Evolutionary conservation across 2,329 filamentous ascomycete genomes (phyloP).

Genomic region (Ramichloridium luteum): DNA sequence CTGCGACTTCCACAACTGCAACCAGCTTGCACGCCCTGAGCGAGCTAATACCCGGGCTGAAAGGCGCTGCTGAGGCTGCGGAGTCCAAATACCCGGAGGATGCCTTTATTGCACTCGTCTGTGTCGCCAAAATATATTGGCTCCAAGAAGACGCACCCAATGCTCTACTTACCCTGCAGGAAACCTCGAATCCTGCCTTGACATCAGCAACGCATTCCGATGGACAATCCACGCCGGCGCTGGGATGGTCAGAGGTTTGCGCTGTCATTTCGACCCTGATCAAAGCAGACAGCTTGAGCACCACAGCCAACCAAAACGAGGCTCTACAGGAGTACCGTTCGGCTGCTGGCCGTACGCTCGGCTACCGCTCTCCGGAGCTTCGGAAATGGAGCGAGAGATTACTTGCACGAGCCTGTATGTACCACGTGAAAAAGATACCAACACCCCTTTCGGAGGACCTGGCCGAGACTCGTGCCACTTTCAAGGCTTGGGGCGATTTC

Average conservation of each 20-base stretch:
- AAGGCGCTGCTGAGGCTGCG: conserved; percentile 20
- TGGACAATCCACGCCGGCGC: conserved; percentile 23
- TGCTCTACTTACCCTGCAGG: conserved; percentile 39
- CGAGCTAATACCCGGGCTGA: conserved; percentile 29
- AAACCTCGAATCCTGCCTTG: too few species aligned
- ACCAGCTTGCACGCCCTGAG: conserved; percentile 23
- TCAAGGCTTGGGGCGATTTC: conserved; percentile 55
- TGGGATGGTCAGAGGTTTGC: conserved; percentile 71
- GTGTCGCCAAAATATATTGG: conserved; percentile 75
- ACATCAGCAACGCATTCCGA: conserved; percentile 19
- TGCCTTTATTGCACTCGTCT: conserved; percentile 65
- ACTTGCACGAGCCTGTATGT: conserved; percentile 20
- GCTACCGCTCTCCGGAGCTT: conserved; percentile 20
- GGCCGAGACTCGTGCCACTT: conserved; percentile 25
- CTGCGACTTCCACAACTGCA: conserved; percentile 28
- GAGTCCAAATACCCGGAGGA: conserved; percentile 34
- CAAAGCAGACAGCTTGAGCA: conserved; percentile 18
- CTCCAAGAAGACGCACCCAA: conserved; percentile 53
- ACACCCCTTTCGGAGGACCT: conserved; percentile 12
- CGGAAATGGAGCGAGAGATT: conserved; percentile 24
- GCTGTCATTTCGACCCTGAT: conserved; percentile 25
- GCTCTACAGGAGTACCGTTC: conserved; percentile 14
- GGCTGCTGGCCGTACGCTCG: conserved; percentile 15
- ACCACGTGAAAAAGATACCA: conserved; percentile 15
- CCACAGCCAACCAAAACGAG: conserved; percentile 14